A percentile compares a stretch with the other conserved stretches of the same genome.
These are phyloP conservation scores for Ustulina deusta DNA, from an alignment of 2,329 filamentous ascomycete species.

Conservation along the genomic window DNA sequence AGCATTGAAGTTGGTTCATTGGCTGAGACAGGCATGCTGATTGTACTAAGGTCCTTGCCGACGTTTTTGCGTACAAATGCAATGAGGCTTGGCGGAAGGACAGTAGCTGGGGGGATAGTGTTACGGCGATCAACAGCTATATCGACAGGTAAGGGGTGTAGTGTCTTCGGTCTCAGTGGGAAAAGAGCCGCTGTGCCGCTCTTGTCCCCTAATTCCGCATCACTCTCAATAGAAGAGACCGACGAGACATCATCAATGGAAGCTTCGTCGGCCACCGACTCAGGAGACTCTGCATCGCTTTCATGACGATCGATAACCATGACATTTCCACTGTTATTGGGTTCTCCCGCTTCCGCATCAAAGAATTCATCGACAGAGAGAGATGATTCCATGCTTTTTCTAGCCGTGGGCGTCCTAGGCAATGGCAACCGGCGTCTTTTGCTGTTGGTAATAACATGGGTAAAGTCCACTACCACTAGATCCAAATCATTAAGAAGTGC, in stretches of 20 bases:
- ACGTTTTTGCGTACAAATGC: constrained; percentile 97
- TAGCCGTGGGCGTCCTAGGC: constrained; percentile 62
- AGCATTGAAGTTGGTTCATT: constrained; percentile 93
- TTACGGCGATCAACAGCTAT: constrained; percentile 73
- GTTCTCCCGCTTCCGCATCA: constrained; percentile 80
- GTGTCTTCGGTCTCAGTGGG: constrained; percentile 78
- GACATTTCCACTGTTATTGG: constrained; percentile 70
- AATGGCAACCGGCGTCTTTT: constrained; percentile 77
- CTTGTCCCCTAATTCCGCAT: constrained; percentile 65
- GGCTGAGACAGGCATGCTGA: constrained; percentile 96
- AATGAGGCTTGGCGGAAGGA: constrained; percentile 89
- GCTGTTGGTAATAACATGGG: constrained; percentile 78
- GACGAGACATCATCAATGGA: constrained; percentile 68
- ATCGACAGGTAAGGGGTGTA: constrained; percentile 81
- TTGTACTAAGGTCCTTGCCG: constrained; percentile 95
- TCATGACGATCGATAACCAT: constrained; percentile 77
- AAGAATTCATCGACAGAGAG: constrained; percentile 90
- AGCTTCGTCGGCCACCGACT: constrained; percentile 67
- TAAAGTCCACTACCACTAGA: constrained; percentile 84
- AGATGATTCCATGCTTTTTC: constrained; percentile 82
- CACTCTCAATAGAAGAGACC: constrained; percentile 69
- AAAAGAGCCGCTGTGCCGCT: constrained; percentile 77
- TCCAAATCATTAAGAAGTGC: constrained; percentile 88
- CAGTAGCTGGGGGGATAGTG: constrained; percentile 78
- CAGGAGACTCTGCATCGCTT: constrained; percentile 74